A percentile compares a stretch with the other conserved stretches of the same genome.
phyloP scores from a whole-genome alignment of 306 rosid genomes.

The Trifolium dubium region DNA sequence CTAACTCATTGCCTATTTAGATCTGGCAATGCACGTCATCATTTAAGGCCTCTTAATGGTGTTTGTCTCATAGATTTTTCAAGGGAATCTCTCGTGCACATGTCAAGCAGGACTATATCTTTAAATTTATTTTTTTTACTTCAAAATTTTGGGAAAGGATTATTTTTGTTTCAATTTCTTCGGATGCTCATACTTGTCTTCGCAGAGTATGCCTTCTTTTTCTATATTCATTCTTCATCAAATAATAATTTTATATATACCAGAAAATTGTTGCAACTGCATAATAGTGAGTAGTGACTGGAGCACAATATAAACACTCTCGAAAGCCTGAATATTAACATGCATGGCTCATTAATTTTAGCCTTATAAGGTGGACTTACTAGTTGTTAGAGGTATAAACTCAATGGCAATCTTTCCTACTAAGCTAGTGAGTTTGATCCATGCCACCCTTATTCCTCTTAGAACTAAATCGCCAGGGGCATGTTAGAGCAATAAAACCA shows the following conservation, averaged over 20 bases:
- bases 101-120: neutral
- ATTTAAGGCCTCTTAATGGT: neutral
- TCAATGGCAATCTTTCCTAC: neutral
- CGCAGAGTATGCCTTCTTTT: neutral
- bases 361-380: neutral
- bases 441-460: neutral
- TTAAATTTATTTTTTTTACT: neutral
- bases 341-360: neutral
- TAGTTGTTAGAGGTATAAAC: neutral
- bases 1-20: neutral
- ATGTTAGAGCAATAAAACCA: neutral
- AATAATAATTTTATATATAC: neutral
- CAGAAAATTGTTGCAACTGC: neutral
- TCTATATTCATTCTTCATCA: neutral
- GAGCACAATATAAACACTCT: neutral
- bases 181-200: neutral
- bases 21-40: neutral
- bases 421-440: conserved; percentile 8
- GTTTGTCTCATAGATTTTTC: conserved; percentile 4
- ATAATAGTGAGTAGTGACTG: neutral
- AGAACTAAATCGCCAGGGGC: neutral
- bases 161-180: neutral
- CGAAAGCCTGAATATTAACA: neutral
- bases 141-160: neutral
- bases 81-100: conserved; percentile 2